Evolutionary conservation across 805 yeast species (phyloP).

Genomic region (Barnettozyma sp.): DNA sequence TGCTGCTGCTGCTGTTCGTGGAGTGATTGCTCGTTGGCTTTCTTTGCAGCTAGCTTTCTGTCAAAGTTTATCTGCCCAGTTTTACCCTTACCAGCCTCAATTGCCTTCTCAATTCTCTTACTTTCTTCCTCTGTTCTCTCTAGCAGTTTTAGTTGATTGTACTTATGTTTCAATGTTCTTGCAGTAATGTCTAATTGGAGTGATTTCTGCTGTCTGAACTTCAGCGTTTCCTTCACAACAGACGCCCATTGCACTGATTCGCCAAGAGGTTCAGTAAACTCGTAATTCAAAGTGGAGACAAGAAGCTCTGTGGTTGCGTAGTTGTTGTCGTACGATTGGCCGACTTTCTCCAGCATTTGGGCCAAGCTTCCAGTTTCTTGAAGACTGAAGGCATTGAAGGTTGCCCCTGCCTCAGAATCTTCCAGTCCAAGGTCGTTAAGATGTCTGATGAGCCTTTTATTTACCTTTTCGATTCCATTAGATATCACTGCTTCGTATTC

Average conservation of each 20-base stretch:
- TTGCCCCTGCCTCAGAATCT: constrained; percentile 67
- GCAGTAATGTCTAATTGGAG: constrained; percentile 38
- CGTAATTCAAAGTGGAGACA: constrained; percentile 45
- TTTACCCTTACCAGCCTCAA: constrained; percentile 19
- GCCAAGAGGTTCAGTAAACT: constrained; percentile 60
- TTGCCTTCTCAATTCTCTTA: constrained; percentile 32
- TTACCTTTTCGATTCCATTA: constrained; percentile 47
- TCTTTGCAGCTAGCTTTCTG: constrained; percentile 20
- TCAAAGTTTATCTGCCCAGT: constrained; percentile 26
- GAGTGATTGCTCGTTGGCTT: constrained; percentile 12
- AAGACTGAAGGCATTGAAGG: constrained; percentile 51
- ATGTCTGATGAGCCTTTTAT: constrained; percentile 45
- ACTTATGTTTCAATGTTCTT: constrained; percentile 32
- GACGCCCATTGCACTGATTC: constrained; percentile 63
- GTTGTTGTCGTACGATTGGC: constrained; percentile 76
- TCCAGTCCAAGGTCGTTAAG: constrained; percentile 50
- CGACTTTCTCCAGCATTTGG: constrained; percentile 64
- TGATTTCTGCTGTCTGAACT: constrained; percentile 46
- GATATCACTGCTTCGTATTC: constrained; percentile 41
- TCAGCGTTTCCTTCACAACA: constrained; percentile 47
- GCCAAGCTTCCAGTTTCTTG: constrained; percentile 39
- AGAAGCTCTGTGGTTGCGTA: constrained; percentile 46
- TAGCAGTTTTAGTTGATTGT: constrained; percentile 28
- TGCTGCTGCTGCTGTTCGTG: constrained; percentile 2
- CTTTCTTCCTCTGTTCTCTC: constrained; percentile 40